Evolutionary conservation across 2,329 filamentous ascomycete genomes (phyloP), one percentile per base, ranked within the genome.

Genomic region (Ceratocystis cubensis): DNA sequence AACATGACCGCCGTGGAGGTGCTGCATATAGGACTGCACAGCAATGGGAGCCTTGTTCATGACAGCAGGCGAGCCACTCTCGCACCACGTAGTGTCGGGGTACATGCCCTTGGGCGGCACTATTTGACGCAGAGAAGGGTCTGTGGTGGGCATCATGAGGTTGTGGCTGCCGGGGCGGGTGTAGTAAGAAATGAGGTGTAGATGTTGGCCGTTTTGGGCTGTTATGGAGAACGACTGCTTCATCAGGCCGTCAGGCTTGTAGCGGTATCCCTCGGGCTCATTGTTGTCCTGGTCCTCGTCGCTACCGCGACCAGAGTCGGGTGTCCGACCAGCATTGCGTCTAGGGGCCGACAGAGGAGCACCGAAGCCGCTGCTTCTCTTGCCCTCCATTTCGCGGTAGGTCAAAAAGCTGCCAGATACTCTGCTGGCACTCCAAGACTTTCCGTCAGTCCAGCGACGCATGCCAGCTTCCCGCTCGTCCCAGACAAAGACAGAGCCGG

Each of bases 181-280:
- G 76, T 92, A 97, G 78, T 99, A 99, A 72, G 93, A 96, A 77
- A 99, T 99, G 64, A 99, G 83, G 77, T 99, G 94, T 1, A 99
- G 85, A 74, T 97, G 94, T 72, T 96, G 91, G 70, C 91, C 73
- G 46, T 82, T 86, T 1, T 89, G 91, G 1, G 94, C 97, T 25
- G 92, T 96, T 77, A 99, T 97, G 78, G 93, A 97, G 81, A 97
- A 99, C 0, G 94, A 97, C 77, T 99, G 94, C 82, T 99, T 99
- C 91, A 97, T 96, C 3, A 99, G 82, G 0, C 94, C 94, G 72
- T 99, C 94, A 8, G 88, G 89, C 80, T 96, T 99, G 78, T 96
- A 96, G 70, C 91, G 82, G 75, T 96, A 96, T 53, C 91, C 91
- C 75, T 96, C 91, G 0, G 89, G 90, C 72, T 95, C 91, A 71